phyloP scores from a whole-genome alignment of 768 basidiomycete genomes.

The Amanita exitialis region DNA sequence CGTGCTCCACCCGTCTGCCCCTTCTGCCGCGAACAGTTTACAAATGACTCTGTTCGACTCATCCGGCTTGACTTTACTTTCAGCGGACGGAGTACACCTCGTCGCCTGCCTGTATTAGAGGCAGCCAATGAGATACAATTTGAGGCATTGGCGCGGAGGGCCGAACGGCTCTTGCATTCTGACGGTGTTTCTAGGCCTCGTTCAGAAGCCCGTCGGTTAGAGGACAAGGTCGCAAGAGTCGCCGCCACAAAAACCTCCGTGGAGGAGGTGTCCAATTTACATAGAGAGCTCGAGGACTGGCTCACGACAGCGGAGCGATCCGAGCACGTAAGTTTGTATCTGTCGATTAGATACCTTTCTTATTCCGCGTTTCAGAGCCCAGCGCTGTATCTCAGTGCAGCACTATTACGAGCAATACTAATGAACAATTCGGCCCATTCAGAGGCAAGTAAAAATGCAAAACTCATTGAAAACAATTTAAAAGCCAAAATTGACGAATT shows the following conservation, averaged over 20 bases:
- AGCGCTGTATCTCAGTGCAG: conserved; percentile 63
- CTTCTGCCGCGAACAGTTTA: conserved; percentile 75
- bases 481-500: conserved; percentile 59
- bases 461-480: conserved; percentile 48
- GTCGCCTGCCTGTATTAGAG: conserved; percentile 41
- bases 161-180: conserved; percentile 37
- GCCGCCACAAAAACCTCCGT: conserved; percentile 83
- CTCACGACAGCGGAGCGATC: conserved; percentile 48
- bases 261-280: conserved; percentile 70
- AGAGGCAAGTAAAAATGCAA: conserved; percentile 62
- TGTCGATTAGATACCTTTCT: neutral
- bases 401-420: conserved; percentile 72
- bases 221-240: conserved; percentile 70
- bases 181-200: conserved; percentile 33
- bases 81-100: conserved; percentile 61
- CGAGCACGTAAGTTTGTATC: conserved; percentile 45
- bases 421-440: conserved; percentile 77
- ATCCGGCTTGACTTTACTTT: conserved; percentile 72
- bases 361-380: neutral
- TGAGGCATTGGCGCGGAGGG: conserved; percentile 31
- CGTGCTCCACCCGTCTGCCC: conserved; percentile 70
- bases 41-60: conserved; percentile 54
- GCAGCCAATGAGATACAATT: conserved; percentile 34
- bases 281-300: conserved; percentile 75
- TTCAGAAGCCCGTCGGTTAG: conserved; percentile 54